phyloP scores from a whole-genome alignment of 1,284 basidiomycete genomes.

The Cystobasidium slooffiae region DNA sequence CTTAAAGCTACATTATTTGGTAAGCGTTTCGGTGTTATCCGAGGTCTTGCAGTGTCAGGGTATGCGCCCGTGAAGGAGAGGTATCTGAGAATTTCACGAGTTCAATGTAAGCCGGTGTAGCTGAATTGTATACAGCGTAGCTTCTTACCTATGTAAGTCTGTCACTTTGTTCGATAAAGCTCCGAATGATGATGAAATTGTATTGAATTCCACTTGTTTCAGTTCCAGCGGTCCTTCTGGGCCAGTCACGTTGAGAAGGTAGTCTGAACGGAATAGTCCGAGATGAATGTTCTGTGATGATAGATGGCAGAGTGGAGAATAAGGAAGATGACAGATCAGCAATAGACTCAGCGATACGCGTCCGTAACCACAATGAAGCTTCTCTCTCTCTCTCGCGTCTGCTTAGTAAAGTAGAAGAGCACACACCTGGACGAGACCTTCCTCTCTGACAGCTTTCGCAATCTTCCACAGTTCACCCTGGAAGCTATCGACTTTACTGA shows the following conservation, averaged over 20 bases:
- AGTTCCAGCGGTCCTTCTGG: constrained; percentile 61
- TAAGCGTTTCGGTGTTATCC: constrained; percentile 66
- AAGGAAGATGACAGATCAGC: neutral
- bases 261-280: constrained; percentile 94
- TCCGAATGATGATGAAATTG: constrained; percentile 91
- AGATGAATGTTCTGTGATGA: constrained; percentile 74
- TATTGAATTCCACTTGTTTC: constrained; percentile 99
- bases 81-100: constrained; percentile 62
- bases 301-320: neutral
- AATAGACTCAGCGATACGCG: too few species aligned
- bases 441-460: constrained; percentile 75
- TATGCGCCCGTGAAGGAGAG: constrained; percentile 65
- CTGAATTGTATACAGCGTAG: neutral
- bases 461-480: constrained; percentile 81
- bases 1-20: constrained; percentile 75
- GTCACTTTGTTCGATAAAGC: constrained; percentile 74
- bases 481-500: constrained; percentile 84
- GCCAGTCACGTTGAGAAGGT: constrained; percentile 72
- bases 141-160: constrained; percentile 73
- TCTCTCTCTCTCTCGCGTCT: too few species aligned
- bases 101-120: neutral
- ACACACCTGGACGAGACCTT: constrained; percentile 59
- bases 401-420: neutral
- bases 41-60: constrained; percentile 68
- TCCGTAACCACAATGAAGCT: too few species aligned